Evolutionary conservation across 257 asterid species (phyloP).

Genomic region (Rubia yunnanensis): DNA sequence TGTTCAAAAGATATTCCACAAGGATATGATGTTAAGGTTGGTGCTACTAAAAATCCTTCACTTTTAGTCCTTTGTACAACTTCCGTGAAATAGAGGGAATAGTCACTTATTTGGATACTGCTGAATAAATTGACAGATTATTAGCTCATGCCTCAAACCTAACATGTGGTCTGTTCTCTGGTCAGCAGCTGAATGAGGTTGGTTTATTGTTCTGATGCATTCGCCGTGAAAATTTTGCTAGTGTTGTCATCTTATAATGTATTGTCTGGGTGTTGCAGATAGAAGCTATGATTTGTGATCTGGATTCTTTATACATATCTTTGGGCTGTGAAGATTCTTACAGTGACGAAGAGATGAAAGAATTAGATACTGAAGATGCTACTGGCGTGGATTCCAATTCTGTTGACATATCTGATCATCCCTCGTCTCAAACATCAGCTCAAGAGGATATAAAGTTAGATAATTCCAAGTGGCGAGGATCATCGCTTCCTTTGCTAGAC

Average conservation of each 20-base stretch:
- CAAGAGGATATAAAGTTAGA: constrained; percentile 25
- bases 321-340: constrained; percentile 13
- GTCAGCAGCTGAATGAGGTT: constrained; percentile 70
- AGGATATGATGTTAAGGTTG: constrained; percentile 50
- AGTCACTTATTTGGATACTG: neutral
- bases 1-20: constrained; percentile 40
- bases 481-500: constrained; percentile 70
- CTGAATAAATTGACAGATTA: constrained; percentile 34
- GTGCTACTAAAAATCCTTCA: constrained; percentile 10
- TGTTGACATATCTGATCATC: constrained; percentile 29
- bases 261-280: constrained; percentile 45
- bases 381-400: constrained; percentile 22
- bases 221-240: neutral
- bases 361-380: constrained; percentile 17
- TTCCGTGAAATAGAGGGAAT: neutral
- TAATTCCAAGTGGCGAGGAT: constrained; percentile 44
- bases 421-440: constrained; percentile 15
- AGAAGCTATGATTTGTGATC: constrained; percentile 35
- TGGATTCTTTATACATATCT: constrained; percentile 27
- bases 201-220: constrained; percentile 6
- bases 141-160: constrained; percentile 45
- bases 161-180: constrained; percentile 49
- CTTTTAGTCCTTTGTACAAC: neutral
- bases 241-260: constrained; percentile 20
- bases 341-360: constrained; percentile 26